Evolutionary conservation across 257 asterid genomes (phyloP), one percentile per base, ranked within the genome.

Genomic region (Jasminum sambac): DNA sequence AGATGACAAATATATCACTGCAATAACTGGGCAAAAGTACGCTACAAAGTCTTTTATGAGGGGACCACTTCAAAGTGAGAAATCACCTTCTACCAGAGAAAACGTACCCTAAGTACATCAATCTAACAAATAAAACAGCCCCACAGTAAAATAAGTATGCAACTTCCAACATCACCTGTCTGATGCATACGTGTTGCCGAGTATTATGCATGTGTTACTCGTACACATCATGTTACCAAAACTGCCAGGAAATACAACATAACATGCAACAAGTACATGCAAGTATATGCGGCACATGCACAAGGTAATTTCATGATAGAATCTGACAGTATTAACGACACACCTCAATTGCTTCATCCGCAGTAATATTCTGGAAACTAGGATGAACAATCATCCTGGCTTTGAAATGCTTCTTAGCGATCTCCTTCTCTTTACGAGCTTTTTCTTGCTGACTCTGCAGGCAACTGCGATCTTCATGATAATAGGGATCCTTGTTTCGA

Each of bases 321-420:
- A 23, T 42, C 39, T 12, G 8, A 38, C 19, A 72, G 50, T 57
- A 68, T 63, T 42, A 63, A 71, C 40, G 24, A 76, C 81, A 71
- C 57, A 89, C 99, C 98, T 81, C 83, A 65, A 79, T 78, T 30
- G 98, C 95, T 78, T 87, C 95, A 81, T 94, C 97, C 13, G 96
- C 86, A 12, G 96, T 91, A 66, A 94, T 88, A 79, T 94, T 94
- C 68, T 83, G 80, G 81, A 94, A 94, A 76, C 88, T 91, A 12
- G 91, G 99, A 69, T 94, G 99, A 76, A 88, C 93, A 76, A 94
- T 91, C 98, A 91, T 86, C 82, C 98, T 88, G 19, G 96, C 89
- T 78, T 91, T 94, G 68, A 91, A 89, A 83, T 84, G 90, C 79
- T 89, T 94, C 91, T 86, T 94, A 6, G 90, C 88, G 6, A 89